Evolutionary conservation across 257 asterid species (phyloP), one percentile per base, ranked within the genome.

Genomic region (Fraxinus americana): DNA sequence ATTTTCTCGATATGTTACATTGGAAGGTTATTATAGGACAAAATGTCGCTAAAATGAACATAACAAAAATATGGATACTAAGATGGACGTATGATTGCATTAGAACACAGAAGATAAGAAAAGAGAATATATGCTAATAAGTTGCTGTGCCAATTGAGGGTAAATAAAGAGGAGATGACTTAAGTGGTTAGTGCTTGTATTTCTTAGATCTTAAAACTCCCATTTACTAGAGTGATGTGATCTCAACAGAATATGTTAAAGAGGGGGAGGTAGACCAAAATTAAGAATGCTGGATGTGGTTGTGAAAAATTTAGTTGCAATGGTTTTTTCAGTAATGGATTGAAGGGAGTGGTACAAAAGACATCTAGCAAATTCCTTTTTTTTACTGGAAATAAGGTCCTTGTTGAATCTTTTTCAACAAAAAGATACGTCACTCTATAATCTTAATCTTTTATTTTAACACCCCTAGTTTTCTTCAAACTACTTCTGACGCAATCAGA

Each of bases 331-430:
- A 63, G 69, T 63, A 27, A 63, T 27, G 69, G 36, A 23, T 63
- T 63, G 69, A 63, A 63, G 69, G 69, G 67, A 59, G 1, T 63
- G 69, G 57, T 10, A 63, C 4, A 63, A 63, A 25, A 25, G 17
- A 23, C 17, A 27, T 63, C 6, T 27, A 63, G 69, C 17, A 16
- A 63, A 27, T 63, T 12, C n/a, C 10, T 27, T 3, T 27, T 25
- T 23, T 50, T 3, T 3, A 2, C 25, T 1, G 82, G 82, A 70
- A 76, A 81, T 74, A 77, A 77, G 81, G 69, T 79, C 70, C 84
- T 17, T 68, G 70, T 82, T 54, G 85, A 77, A 80, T 63, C 69
- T 25, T 25, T 63, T 23, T 11, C 7, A 9, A 27, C 69, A 63
- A 25, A 25, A 63, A 27, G 17, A 63, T 21, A 59, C 4, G n/a